Evolutionary conservation across 2,329 filamentous ascomycete genomes (phyloP).

Genomic region (Pseudogymnoascus sp.): DNA sequence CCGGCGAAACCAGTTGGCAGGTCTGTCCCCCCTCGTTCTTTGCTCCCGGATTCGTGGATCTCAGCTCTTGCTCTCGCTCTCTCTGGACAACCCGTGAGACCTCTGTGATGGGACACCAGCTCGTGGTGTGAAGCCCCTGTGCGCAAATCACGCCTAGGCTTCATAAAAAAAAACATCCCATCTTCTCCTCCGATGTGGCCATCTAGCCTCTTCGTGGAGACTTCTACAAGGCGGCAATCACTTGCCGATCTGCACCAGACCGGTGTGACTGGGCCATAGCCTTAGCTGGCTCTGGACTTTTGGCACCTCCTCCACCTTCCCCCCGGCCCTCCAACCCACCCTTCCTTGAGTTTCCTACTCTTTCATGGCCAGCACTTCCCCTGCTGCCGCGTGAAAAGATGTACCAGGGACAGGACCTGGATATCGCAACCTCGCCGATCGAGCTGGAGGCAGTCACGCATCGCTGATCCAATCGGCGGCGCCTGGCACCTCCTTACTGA

Average conservation of each 20-base stretch:
- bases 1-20: constrained; percentile 99
- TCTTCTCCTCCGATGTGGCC: not conserved
- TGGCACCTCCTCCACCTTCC: not conserved
- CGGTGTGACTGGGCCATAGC: not conserved
- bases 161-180: not conserved
- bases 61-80: constrained; percentile 30
- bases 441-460: not conserved
- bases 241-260: not conserved
- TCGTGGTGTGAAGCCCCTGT: not conserved
- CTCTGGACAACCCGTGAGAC: constrained; percentile 2
- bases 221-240: not conserved
- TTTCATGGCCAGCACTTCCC: not conserved
- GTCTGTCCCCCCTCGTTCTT: constrained; percentile 71
- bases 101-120: not conserved
- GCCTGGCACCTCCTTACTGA: not conserved
- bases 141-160: not conserved
- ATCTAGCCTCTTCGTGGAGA: not conserved
- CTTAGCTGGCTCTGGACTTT: not conserved
- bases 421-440: not conserved
- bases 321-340: not conserved
- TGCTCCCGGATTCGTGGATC: constrained; percentile 36
- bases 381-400: not conserved
- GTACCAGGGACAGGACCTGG: constrained; percentile 4
- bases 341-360: constrained; percentile 2
- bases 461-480: not conserved